Evolutionary conservation across 805 yeast genomes (phyloP).

Genomic region (Komagataella ulmi): DNA sequence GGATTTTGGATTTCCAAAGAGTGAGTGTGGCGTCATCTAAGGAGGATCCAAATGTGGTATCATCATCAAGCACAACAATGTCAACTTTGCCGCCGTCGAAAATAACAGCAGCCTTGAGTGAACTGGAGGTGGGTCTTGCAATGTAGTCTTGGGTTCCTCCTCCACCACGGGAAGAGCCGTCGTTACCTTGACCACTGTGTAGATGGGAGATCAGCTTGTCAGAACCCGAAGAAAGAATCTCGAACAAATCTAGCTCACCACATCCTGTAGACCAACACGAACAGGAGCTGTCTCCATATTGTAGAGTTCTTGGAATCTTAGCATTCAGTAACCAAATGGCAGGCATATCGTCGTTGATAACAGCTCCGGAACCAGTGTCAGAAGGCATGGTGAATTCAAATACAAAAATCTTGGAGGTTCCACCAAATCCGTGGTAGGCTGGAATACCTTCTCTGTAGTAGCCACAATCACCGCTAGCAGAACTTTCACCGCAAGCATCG

Average conservation of each 20-base stretch:
- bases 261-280: conserved; percentile 97
- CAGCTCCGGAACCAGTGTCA: conserved; percentile 21
- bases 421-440: conserved; percentile 91
- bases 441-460: conserved; percentile 77
- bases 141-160: conserved; percentile 88
- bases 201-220: conserved; percentile 65
- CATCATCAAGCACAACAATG: conserved; percentile 46
- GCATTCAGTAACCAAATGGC: conserved; percentile 95
- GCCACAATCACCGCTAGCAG: conserved; percentile 53
- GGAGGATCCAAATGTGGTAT: conserved; percentile 32
- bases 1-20: conserved; percentile 26
- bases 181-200: conserved; percentile 71
- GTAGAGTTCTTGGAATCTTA: conserved; percentile 90
- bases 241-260: conserved; percentile 95
- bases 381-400: conserved; percentile 93
- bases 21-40: conserved; percentile 44
- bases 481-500: conserved; percentile 34
- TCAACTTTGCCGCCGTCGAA: conserved; percentile 49
- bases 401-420: conserved; percentile 71
- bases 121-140: conserved; percentile 62
- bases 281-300: conserved; percentile 76
- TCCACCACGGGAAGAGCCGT: conserved; percentile 35
- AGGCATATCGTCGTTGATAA: conserved; percentile 84
- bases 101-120: conserved; percentile 85
- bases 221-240: conserved; percentile 69